Evolutionary conservation across 2,329 filamentous ascomycete species (phyloP).

Genomic region (Xylariaceae sp.): DNA sequence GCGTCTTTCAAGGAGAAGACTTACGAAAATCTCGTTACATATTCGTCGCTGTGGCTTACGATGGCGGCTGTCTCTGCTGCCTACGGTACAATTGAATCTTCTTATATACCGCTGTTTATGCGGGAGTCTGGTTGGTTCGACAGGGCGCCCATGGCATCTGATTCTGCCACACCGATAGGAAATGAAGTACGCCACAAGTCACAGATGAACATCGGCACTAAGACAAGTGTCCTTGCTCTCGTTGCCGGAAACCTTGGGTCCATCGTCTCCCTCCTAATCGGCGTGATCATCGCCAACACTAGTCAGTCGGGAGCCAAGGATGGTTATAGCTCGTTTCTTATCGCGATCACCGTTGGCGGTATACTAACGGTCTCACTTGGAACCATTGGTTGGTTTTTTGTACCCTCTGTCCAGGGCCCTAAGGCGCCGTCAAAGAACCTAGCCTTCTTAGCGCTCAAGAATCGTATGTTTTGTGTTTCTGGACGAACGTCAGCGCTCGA

Average conservation of each 20-base stretch:
- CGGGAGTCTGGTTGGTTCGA: constrained; percentile 23
- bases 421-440: constrained; percentile 19
- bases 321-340: constrained; percentile 23
- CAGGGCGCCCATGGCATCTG: not conserved
- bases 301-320: constrained; percentile 15
- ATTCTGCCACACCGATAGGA: not conserved
- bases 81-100: constrained; percentile 23
- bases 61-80: constrained; percentile 20
- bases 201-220: constrained; percentile 22
- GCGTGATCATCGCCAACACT: constrained; percentile 23
- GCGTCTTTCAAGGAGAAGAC: constrained; percentile 18
- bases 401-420: constrained; percentile 19
- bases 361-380: constrained; percentile 17
- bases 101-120: constrained; percentile 26
- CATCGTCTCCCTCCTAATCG: constrained; percentile 18
- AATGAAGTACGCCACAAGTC: constrained; percentile 19
- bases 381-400: constrained; percentile 23
- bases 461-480: constrained; percentile 13
- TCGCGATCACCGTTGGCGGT: constrained; percentile 23
- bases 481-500: not conserved
- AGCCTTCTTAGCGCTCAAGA: constrained; percentile 22
- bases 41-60: constrained; percentile 18
- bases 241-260: constrained; percentile 25
- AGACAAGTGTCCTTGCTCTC: constrained; percentile 20
- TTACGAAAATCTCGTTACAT: constrained; percentile 17